These are phyloP conservation scores for Saksenaea vasiformis DNA, from an alignment of 371 early-diverging fungal species.

Conservation along the genomic window DNA sequence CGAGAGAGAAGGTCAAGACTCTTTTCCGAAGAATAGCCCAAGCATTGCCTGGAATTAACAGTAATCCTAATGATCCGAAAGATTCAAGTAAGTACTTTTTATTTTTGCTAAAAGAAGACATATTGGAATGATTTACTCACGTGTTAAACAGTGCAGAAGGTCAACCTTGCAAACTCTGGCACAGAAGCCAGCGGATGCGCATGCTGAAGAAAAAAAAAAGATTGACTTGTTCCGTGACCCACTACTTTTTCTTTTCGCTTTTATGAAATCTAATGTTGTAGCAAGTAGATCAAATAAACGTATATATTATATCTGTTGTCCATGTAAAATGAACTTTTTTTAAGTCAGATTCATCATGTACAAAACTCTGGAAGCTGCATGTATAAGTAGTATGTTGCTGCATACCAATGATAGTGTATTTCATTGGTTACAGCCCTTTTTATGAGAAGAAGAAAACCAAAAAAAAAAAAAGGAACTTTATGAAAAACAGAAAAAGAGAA, in stretches of 20 bases:
- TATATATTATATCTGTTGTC: not conserved
- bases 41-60: constrained; percentile 90
- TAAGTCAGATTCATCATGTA: too few species aligned
- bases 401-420: too few species aligned
- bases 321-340: not conserved
- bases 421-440: too few species aligned
- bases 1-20: constrained; percentile 71
- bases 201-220: constrained; percentile 11
- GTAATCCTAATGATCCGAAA: constrained; percentile 36
- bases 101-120: not conserved
- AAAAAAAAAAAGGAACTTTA: too few species aligned
- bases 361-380: too few species aligned
- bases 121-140: not conserved
- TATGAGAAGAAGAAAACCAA: too few species aligned
- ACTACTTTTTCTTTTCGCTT: too few species aligned
- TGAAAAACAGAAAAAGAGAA: too few species aligned
- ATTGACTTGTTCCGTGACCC: not conserved
- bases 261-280: too few species aligned
- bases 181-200: constrained; percentile 23
- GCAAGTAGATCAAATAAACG: too few species aligned
- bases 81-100: constrained; percentile 34
- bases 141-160: constrained; percentile 23
- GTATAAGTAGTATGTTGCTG: too few species aligned
- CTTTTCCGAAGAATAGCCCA: constrained; percentile 96
- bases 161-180: constrained; percentile 18